A percentile compares a stretch with the other conserved stretches of the same genome.
Conservation (phyloP, 495 filamentous ascomycete species). For the Massariosphaeria phaeospora region DNA sequence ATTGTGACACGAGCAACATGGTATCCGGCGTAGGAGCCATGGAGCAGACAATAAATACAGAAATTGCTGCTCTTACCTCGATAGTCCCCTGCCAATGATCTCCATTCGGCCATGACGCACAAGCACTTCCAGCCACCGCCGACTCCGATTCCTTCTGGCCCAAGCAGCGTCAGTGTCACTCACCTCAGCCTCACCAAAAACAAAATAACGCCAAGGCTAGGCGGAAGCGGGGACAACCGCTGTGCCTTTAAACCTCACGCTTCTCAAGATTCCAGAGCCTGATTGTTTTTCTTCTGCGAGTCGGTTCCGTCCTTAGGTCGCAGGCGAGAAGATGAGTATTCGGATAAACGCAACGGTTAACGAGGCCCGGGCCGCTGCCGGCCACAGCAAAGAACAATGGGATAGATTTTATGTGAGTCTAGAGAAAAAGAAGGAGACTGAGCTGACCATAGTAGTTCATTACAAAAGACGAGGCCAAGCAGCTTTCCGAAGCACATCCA, state of each 20-base stretch:
- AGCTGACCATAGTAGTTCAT: conserved; percentile 21
- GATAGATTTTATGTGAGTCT: conserved; percentile 30
- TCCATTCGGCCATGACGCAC: conserved; percentile 20
- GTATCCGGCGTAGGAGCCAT: conserved; percentile 9
- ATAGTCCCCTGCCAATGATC: conserved; percentile 16
- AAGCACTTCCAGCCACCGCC: conserved; percentile 24
- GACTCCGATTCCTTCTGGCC: conserved; percentile 30
- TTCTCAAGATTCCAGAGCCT: conserved; percentile 21
- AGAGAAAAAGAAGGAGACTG: neutral
- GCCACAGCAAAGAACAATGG: conserved; percentile 26
- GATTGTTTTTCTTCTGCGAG: conserved; percentile 3
- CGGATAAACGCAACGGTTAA: conserved; percentile 21
- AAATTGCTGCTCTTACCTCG: conserved; percentile 14
- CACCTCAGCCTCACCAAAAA: conserved; percentile 30
- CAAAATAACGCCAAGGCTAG: conserved; percentile 28
- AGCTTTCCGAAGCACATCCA: conserved; percentile 19
- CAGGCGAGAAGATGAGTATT: conserved; percentile 20
- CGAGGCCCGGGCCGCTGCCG: conserved; percentile 15
- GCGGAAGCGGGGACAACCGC: conserved; percentile 27
- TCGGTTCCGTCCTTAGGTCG: neutral
- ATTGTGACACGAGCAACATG: conserved; percentile 22
- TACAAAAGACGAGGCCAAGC: conserved; percentile 24
- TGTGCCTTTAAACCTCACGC: conserved; percentile 30
- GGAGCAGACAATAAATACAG: conserved; percentile 7
- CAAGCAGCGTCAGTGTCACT: conserved; percentile 27